Conservation (phyloP, 176 grass and related monocot genomes). For the Avena eriantha region DNA sequence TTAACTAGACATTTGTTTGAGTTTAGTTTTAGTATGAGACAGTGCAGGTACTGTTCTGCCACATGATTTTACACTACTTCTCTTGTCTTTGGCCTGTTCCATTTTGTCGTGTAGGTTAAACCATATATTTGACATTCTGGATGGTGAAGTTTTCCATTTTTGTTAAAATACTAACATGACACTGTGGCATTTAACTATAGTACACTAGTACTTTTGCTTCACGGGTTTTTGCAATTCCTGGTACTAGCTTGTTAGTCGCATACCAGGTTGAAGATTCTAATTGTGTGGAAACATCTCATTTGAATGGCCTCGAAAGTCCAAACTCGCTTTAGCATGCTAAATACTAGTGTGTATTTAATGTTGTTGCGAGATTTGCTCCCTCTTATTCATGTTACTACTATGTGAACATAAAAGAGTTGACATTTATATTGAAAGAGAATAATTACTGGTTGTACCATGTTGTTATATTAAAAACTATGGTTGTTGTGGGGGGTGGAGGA, state of each 20-base stretch:
- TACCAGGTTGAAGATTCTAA: background rate
- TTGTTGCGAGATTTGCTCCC: background rate
- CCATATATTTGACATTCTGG: background rate
- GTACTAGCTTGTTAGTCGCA: constrained; percentile 21
- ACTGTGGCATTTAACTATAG: background rate
- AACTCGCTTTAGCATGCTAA: background rate
- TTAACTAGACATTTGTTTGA: background rate
- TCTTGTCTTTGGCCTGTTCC: background rate
- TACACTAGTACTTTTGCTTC: background rate
- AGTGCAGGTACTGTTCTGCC: constrained; percentile 23
- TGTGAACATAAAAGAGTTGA: no score
- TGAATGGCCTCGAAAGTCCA: background rate
- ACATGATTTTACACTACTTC: background rate
- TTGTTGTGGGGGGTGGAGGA: no score
- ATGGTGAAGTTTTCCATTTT: background rate
- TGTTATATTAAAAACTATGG: no score
- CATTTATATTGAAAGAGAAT: background rate
- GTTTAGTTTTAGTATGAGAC: background rate
- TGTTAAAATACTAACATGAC: background rate
- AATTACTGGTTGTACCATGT: no score
- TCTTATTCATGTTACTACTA: no score
- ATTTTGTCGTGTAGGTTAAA: background rate
- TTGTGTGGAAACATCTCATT: background rate
- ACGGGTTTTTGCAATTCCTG: background rate
- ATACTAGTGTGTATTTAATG: constrained; percentile 8